Conservation (phyloP, 306 rosid species). For the Phaseolus lunatus region DNA sequence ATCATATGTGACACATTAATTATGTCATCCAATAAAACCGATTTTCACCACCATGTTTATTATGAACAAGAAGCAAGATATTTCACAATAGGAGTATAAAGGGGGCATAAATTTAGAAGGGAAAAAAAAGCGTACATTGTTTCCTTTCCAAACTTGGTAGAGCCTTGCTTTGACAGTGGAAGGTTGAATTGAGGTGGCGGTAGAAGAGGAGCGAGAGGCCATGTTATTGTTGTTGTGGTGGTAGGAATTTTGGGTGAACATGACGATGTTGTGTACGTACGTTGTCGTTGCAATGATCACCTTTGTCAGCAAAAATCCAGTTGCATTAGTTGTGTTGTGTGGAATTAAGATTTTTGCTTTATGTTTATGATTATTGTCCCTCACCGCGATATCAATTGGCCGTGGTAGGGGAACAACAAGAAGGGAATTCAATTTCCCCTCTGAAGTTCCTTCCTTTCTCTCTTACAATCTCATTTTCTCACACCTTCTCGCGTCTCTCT, state of each 20-base stretch:
- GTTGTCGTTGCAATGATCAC: conserved; percentile 27
- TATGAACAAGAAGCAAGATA: too few relatives aligned
- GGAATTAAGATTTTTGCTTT: conserved; percentile 30
- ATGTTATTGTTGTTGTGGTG: conserved; percentile 23
- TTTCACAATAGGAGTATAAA: too few relatives aligned
- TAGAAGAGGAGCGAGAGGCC: conserved; percentile 52
- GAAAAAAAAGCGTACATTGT: conserved; percentile 54
- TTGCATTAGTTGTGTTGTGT: background rate
- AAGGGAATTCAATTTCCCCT: conserved; percentile 51
- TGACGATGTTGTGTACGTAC: background rate
- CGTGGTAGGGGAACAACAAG: conserved; percentile 44
- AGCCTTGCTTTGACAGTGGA: conserved; percentile 48
- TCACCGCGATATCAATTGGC: conserved; percentile 48
- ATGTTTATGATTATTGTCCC: conserved; percentile 1
- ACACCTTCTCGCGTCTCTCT: conserved; percentile 37
- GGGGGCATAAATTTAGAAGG: background rate
- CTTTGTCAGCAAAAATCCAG: conserved; percentile 38
- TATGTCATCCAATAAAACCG: too few relatives aligned
- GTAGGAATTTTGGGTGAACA: conserved; percentile 22
- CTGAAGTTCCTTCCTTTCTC: conserved; percentile 34
- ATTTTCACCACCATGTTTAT: too few relatives aligned
- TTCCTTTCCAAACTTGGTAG: conserved; percentile 82
- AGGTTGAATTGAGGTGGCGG: conserved; percentile 34
- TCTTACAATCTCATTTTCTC: conserved; percentile 42
- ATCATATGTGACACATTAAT: background rate